Percentiles rank a stretch among this genome's conserved stretches.
Evolutionary conservation across 2,329 filamentous ascomycete genomes (phyloP).

Genomic region (Colletotrichum neosansevieriae): DNA sequence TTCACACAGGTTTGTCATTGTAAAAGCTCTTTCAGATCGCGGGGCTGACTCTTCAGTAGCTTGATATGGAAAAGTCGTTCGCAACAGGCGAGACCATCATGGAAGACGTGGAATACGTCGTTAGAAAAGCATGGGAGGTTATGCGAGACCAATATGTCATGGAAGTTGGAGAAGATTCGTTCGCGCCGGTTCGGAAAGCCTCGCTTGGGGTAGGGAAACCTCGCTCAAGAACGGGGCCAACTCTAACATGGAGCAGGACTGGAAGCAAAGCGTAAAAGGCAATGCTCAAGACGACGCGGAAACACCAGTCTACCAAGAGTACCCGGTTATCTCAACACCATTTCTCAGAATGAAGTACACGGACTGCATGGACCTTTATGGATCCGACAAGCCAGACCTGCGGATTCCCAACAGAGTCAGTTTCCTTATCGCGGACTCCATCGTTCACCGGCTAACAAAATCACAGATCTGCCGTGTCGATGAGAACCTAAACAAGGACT

Average conservation of each 20-base stretch:
- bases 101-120: slow-evolving; percentile 61
- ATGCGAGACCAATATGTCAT: slow-evolving; percentile 57
- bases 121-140: slow-evolving; percentile 66
- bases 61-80: slow-evolving; percentile 96
- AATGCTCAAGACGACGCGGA: slow-evolving; percentile 23
- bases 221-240: too few relatives aligned
- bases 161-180: slow-evolving; percentile 46
- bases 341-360: slow-evolving; percentile 78
- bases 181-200: slow-evolving; percentile 44
- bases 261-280: slow-evolving; percentile 35
- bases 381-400: slow-evolving; percentile 92
- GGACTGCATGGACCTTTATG: slow-evolving; percentile 82
- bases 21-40: not conserved
- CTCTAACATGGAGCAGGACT: slow-evolving; percentile 23
- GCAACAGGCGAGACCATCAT: slow-evolving; percentile 79
- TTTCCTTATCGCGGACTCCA: not conserved
- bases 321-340: slow-evolving; percentile 46
- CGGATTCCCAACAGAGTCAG: slow-evolving; percentile 76
- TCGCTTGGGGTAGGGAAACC: slow-evolving; percentile 23
- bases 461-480: slow-evolving; percentile 75
- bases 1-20: slow-evolving; percentile 81
- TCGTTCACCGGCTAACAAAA: slow-evolving; percentile 26
- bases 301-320: slow-evolving; percentile 34
- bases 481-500: slow-evolving; percentile 70
- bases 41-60: slow-evolving; percentile 56